phyloP scores from a whole-genome alignment of 129 eudicot genomes.

The Smallanthus sonchifolius region DNA sequence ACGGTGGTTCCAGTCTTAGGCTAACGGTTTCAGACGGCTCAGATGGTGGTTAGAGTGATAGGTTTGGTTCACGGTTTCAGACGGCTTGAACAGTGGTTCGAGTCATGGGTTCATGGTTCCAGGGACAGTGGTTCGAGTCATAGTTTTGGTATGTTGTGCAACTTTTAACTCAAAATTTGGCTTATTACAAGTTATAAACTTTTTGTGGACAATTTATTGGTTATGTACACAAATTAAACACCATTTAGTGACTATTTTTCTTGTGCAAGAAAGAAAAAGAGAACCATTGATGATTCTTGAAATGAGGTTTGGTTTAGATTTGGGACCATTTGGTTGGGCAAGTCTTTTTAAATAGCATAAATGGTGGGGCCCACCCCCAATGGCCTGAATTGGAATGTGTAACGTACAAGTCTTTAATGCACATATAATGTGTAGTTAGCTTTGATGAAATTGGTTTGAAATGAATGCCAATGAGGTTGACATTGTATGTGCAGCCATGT shows the following conservation, averaged over 20 bases:
- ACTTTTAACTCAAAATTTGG: not conserved
- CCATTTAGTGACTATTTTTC: not conserved
- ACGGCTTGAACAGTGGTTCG: constrained; percentile 55
- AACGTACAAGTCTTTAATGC: constrained; percentile 8
- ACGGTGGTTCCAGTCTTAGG: constrained; percentile 59
- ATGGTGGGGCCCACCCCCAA: constrained; percentile 10
- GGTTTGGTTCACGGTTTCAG: constrained; percentile 19
- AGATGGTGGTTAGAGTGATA: constrained; percentile 62
- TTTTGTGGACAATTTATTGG: constrained; percentile 1
- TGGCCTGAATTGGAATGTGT: not conserved
- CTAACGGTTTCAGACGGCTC: constrained; percentile 28
- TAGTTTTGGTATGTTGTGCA: constrained; percentile 24
- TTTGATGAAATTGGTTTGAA: not conserved
- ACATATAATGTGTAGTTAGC: not conserved
- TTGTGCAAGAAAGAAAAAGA: constrained; percentile 13
- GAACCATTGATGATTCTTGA: constrained; percentile 19
- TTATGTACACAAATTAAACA: not conserved
- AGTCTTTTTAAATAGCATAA: not conserved
- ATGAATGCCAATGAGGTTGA: constrained; percentile 7
- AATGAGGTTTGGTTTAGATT: constrained; percentile 7
- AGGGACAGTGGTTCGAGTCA: constrained; percentile 75
- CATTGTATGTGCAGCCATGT: constrained; percentile 16
- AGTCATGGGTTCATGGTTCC: constrained; percentile 31
- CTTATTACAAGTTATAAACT: not conserved
- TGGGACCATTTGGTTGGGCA: constrained; percentile 25